Evolutionary conservation across 805 yeast genomes (phyloP), one percentile per base, ranked within the genome.

Genomic region (Kodamaea leandrae): DNA sequence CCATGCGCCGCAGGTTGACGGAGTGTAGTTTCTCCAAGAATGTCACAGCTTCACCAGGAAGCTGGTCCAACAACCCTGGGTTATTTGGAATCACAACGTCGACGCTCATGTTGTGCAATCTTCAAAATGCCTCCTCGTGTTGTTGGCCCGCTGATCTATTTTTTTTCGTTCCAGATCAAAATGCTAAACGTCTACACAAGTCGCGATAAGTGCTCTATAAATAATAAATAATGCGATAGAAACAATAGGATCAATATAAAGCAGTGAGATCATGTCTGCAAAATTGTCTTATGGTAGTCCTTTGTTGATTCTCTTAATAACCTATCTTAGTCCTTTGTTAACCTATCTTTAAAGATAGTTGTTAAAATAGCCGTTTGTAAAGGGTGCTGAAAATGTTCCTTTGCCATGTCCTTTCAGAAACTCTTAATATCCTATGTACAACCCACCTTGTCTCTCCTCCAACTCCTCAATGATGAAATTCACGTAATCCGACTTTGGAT

Each of bases 391-490:
- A 15, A n/a, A 33, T n/a, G 27, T 33, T 33, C 28, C 20, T 19
- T 17, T n/a, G 27, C n/a, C 14, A 15, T 23, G 4, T 16, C 13
- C 33, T n/a, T n/a, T n/a, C n/a, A n/a, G n/a, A n/a, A n/a, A n/a
- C n/a, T n/a, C n/a, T n/a, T 34, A 58, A 32, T 58, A 58, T 9
- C 73, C 80, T 27, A 78, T 57, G 58, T 77, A 85, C n/a, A 80
- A 60, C n/a, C 91, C 85, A 14, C 95, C 95, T 14, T 76, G 82
- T 42, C 83, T 74, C 37, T 83, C 86, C 45, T 86, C 93, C 33
- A 91, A 64, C 26, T 78, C 80, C 37, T 76, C 79, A 1, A 81
- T 82, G 36, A 90, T 66, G 46, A 82, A 64, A 10, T 51, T 44
- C 10, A 69, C 67, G 25, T 55, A 61, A 18, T 67, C 72, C 5